Percentiles rank a stretch among this genome's conserved stretches.
These are phyloP conservation scores for Naegleria fowleri DNA, from an alignment of 208 protist genomes.

Conservation along the genomic window DNA sequence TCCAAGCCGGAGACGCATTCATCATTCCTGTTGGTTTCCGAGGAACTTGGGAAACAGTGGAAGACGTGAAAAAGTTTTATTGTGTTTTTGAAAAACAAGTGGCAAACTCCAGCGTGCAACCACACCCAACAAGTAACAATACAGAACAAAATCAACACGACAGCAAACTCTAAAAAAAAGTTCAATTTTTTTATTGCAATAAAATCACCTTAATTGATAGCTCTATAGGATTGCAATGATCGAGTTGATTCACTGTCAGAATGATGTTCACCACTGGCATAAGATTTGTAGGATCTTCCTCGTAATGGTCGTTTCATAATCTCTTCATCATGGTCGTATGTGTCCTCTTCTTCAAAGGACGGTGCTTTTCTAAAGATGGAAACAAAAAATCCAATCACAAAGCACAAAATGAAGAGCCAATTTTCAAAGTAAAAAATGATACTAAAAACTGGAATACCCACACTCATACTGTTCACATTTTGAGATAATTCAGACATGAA, in stretches of 20 bases:
- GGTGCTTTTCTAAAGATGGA: not conserved
- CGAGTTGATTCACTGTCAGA: not conserved
- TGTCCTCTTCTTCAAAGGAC: not conserved
- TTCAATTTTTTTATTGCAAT: no score
- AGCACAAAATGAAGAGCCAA: not conserved
- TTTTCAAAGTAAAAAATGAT: conserved; percentile 14
- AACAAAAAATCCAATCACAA: not conserved
- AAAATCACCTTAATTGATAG: not conserved
- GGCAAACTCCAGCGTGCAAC: not conserved
- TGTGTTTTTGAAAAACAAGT: conserved; percentile 13
- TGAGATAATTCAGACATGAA: conserved; percentile 2
- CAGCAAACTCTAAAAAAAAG: no score
- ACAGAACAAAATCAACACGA: no score
- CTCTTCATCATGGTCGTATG: not conserved
- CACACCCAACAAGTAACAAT: not conserved
- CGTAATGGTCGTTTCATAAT: not conserved
- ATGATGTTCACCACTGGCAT: not conserved
- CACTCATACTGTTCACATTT: not conserved
- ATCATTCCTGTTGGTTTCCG: conserved; percentile 4
- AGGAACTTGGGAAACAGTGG: conserved; percentile 16
- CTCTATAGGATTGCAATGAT: not conserved
- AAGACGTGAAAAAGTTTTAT: conserved; percentile 20
- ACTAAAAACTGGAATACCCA: not conserved
- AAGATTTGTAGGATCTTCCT: not conserved
- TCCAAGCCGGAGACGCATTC: not conserved